These are phyloP conservation scores for Debaryomyces maramus DNA, from an alignment of 805 yeast species.

Conservation along the genomic window DNA sequence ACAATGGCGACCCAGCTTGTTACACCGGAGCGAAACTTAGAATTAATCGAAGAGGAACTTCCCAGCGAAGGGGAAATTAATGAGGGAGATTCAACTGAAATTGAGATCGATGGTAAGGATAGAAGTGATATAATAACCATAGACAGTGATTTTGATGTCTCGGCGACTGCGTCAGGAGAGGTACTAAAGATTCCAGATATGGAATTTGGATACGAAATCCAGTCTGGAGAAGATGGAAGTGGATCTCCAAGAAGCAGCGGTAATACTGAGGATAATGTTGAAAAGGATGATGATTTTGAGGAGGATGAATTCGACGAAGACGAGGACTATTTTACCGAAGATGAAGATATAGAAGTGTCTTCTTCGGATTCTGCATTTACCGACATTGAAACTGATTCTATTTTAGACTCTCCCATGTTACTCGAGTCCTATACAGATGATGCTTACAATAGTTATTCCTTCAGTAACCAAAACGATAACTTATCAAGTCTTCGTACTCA, in stretches of 20 bases:
- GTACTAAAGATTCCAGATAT: slow-evolving; percentile 11
- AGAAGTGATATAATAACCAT: slow-evolving; percentile 23
- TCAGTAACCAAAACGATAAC: slow-evolving; percentile 13
- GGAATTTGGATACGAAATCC: slow-evolving; percentile 1
- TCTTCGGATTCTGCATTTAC: slow-evolving; percentile 45
- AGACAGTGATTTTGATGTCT: slow-evolving; percentile 33
- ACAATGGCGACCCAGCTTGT: slow-evolving; percentile 10
- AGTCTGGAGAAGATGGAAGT: too few species aligned
- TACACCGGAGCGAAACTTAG: slow-evolving; percentile 13
- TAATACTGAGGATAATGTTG: slow-evolving; percentile 6
- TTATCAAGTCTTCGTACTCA: slow-evolving; percentile 10
- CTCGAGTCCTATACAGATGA: slow-evolving; percentile 21
- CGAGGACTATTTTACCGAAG: slow-evolving; percentile 29
- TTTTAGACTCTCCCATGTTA: slow-evolving; percentile 29
- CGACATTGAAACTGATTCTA: slow-evolving; percentile 41
- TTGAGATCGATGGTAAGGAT: slow-evolving; percentile 12
- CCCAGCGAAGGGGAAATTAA: slow-evolving; percentile 12
- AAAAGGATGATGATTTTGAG: slow-evolving; percentile 17
- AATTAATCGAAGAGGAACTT: slow-evolving; percentile 18
- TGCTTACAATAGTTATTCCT: slow-evolving; percentile 15
- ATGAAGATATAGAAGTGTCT: slow-evolving; percentile 26
- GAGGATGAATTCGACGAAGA: slow-evolving; percentile 25
- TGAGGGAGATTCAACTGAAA: slow-evolving; percentile 15
- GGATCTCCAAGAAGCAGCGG: not conserved
- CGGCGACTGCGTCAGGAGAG: slow-evolving; percentile 22